Percentiles rank a stretch among this genome's conserved stretches.
Evolutionary conservation across 192 early-diverging fungal species (phyloP).

Genomic region (Coemansia sp.): DNA sequence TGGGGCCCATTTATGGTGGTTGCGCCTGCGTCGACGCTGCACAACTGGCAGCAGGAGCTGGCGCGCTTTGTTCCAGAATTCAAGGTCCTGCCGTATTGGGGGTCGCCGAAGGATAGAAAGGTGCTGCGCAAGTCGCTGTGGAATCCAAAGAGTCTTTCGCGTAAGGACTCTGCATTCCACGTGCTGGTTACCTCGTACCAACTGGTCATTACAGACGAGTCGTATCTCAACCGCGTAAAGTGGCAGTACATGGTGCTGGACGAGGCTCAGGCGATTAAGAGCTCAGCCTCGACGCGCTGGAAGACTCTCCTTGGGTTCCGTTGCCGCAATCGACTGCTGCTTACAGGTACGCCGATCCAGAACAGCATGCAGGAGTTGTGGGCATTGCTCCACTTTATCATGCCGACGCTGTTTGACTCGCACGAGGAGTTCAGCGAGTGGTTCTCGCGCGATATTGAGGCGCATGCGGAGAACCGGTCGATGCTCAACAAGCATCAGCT

Average conservation of each 20-base stretch:
- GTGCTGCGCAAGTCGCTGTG: conserved; percentile 73
- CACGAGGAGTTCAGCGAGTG: conserved; percentile 93
- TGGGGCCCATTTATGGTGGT: conserved; percentile 93
- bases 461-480: conserved; percentile 80
- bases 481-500: conserved; percentile 83
- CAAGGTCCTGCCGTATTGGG: conserved; percentile 87
- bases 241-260: conserved; percentile 98
- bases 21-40: conserved; percentile 82
- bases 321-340: conserved; percentile 77
- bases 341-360: conserved; percentile 93
- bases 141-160: conserved; percentile 72
- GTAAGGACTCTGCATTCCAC: conserved; percentile 79
- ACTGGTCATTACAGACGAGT: conserved; percentile 77
- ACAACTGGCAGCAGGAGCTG: conserved; percentile 93
- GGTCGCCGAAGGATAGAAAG: conserved; percentile 78
- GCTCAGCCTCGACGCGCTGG: conserved; percentile 84
- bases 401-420: conserved; percentile 91
- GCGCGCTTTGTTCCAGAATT: conserved; percentile 76
- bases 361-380: conserved; percentile 95
- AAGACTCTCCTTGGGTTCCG: conserved; percentile 80
- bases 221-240: conserved; percentile 76
- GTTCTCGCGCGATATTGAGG: conserved; percentile 92
- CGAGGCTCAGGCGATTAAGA: conserved; percentile 94
- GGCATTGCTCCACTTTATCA: conserved; percentile 92
- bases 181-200: conserved; percentile 91